phyloP scores from a whole-genome alignment of 2,329 filamentous ascomycete species.

The Sclerotinia spermophila region DNA sequence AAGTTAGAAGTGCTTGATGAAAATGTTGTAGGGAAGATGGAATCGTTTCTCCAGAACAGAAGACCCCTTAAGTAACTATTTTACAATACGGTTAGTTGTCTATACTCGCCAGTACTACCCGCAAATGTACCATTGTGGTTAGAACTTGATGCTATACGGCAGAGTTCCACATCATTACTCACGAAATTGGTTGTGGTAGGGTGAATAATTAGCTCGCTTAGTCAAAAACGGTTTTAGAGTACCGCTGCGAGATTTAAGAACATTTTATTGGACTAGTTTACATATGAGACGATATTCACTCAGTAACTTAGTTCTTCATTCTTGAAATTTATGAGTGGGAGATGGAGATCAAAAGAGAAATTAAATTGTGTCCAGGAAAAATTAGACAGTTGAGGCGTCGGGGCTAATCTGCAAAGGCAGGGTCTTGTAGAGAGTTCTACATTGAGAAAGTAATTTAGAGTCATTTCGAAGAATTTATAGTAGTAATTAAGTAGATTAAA shows the following conservation, averaged over 20 bases:
- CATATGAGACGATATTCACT: not conserved
- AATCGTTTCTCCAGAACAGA: not conserved
- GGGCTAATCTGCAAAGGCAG: not conserved
- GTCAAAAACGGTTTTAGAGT: not conserved
- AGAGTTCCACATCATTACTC: not conserved
- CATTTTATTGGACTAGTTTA: not conserved
- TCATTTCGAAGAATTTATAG: not conserved
- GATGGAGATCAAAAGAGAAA: not conserved
- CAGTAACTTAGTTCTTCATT: not conserved
- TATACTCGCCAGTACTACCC: not conserved
- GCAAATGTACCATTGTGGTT: not conserved
- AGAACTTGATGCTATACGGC: not conserved
- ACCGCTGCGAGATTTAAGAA: not conserved
- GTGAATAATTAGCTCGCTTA: not conserved
- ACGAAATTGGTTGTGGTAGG: not conserved
- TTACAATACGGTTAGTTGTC: not conserved
- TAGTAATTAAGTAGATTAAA: fast-evolving
- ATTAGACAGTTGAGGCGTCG: not conserved
- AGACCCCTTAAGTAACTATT: not conserved
- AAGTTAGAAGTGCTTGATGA: too few relatives aligned
- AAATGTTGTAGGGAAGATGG: not conserved
- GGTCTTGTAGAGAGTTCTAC: not conserved
- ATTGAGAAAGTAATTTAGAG: not conserved
- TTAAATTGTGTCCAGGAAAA: not conserved
- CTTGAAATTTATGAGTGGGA: not conserved